Evolutionary conservation across 257 asterid genomes (phyloP), one percentile per base, ranked within the genome.

Genomic region (Solanum chilense): DNA sequence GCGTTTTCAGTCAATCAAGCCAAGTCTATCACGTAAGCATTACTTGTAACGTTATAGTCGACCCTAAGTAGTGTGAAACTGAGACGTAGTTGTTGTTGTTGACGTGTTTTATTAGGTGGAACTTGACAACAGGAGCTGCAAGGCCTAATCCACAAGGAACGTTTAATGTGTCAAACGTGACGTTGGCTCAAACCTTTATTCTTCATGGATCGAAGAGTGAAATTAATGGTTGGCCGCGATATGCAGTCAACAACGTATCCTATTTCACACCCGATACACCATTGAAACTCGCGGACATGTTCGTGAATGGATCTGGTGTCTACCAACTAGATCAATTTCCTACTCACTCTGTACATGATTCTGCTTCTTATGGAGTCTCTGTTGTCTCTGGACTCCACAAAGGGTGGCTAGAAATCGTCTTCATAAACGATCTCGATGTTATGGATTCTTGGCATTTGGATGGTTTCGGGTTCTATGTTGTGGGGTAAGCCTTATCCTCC

Each of bases 101-200:
- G 1, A 82, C 75, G 11, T 80, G 89, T 42, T 20, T 75, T 84
- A 84, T 58, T 42, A 95, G 98, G 92, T 91, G 91, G 96, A 94
- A 95, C 81, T 75, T 93, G 93, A 92, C 94, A 0, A 47, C 94
- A 0, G 96, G 97, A 25, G 96, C 93, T 3, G 93, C 98, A 20
- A 93, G 97, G 82, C 98, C 97, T 35, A 94, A 95, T 81, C 94
- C 93, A 31, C 98, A 94, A 87, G 98, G 98, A 27, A 14, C 96
- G 62, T 94, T 95, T 76, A 95, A 93, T 6, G 95, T 95, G 10
- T 44, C 96, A 44, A 93, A 94, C 15, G 93, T 92, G 85, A 94
- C 96, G 69, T 29, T 93, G 29, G 84, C 94, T 8, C 94, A 93
- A 85, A 92, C 94, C 5, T 94, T 95, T 84, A 69, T 91, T 25